phyloP scores from a whole-genome alignment of 2,329 filamentous ascomycete genomes.

The Bipolaris oryzae region DNA sequence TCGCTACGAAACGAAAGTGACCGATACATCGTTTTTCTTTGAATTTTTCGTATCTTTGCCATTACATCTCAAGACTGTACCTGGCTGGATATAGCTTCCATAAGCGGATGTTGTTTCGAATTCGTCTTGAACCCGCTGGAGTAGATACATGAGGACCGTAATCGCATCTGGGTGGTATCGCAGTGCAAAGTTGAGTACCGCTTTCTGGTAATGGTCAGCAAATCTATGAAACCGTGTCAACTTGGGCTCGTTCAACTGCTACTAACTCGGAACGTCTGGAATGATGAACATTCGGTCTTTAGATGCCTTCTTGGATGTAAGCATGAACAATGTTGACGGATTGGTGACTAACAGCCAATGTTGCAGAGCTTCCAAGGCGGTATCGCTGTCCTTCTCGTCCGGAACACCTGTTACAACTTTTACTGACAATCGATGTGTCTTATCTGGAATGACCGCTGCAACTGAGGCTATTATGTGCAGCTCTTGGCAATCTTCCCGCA shows the following conservation, averaged over 20 bases:
- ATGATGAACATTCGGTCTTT: background rate
- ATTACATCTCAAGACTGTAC: background rate
- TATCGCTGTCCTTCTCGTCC: no score
- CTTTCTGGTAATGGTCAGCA: background rate
- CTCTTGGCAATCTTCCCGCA: background rate
- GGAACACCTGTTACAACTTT: background rate
- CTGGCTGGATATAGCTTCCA: background rate
- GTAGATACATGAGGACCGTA: background rate
- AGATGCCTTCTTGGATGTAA: background rate
- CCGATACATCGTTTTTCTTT: background rate
- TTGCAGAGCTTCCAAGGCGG: background rate
- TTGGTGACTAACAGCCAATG: background rate
- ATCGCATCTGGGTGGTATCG: background rate
- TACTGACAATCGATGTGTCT: background rate
- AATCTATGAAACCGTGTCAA: background rate
- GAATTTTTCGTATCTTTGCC: background rate
- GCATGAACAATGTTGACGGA: background rate
- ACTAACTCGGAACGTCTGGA: background rate
- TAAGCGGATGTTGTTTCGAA: background rate
- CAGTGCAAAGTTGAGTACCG: background rate
- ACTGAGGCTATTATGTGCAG: background rate
- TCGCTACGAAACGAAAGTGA: background rate
- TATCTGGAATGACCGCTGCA: background rate
- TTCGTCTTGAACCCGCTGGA: background rate
- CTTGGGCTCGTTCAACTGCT: background rate